These are phyloP conservation scores for Tuber indicum DNA, from an alignment of 495 filamentous ascomycete species.

Conservation along the genomic window DNA sequence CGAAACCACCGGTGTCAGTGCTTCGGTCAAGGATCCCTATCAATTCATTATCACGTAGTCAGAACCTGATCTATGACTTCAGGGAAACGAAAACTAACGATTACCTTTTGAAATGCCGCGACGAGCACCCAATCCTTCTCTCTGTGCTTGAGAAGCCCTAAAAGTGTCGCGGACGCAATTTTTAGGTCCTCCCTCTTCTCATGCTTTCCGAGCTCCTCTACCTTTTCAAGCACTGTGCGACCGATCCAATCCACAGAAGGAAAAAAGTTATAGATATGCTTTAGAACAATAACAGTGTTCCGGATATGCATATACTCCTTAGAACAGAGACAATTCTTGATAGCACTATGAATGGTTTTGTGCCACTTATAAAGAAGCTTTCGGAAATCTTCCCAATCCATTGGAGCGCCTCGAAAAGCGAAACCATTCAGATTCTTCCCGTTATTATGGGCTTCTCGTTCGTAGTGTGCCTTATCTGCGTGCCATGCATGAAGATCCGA, in stretches of 20 bases:
- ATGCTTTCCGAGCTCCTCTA: slow-evolving; percentile 60
- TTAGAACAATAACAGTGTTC: slow-evolving; percentile 89
- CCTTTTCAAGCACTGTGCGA: slow-evolving; percentile 57
- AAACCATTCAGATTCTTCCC: slow-evolving; percentile 62
- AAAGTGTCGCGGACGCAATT: slow-evolving; percentile 75
- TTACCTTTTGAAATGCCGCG: slow-evolving; percentile 41
- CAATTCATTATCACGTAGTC: slow-evolving; percentile 8
- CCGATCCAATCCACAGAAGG: slow-evolving; percentile 86
- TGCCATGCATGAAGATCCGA: slow-evolving; percentile 79
- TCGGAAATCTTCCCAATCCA: slow-evolving; percentile 81
- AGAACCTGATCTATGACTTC: slow-evolving; percentile 4
- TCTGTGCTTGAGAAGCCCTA: slow-evolving; percentile 71
- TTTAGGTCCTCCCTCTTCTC: slow-evolving; percentile 82
- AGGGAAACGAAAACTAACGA: slow-evolving; percentile 32
- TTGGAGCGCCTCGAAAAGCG: slow-evolving; percentile 37
- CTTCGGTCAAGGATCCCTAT: slow-evolving; percentile 34
- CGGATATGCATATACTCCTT: slow-evolving; percentile 97
- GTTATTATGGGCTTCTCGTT: slow-evolving; percentile 65
- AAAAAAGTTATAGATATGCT: slow-evolving; percentile 69
- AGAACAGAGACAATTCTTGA: slow-evolving; percentile 69
- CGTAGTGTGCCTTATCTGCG: slow-evolving; percentile 63
- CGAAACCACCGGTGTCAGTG: slow-evolving; percentile 31
- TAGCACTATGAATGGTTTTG: slow-evolving; percentile 61
- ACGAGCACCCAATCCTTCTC: slow-evolving; percentile 75
- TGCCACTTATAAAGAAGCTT: slow-evolving; percentile 87